Base-by-base conservation (phyloP, 768 basidiomycete genomes). In the Termitomyces sp. region DNA sequence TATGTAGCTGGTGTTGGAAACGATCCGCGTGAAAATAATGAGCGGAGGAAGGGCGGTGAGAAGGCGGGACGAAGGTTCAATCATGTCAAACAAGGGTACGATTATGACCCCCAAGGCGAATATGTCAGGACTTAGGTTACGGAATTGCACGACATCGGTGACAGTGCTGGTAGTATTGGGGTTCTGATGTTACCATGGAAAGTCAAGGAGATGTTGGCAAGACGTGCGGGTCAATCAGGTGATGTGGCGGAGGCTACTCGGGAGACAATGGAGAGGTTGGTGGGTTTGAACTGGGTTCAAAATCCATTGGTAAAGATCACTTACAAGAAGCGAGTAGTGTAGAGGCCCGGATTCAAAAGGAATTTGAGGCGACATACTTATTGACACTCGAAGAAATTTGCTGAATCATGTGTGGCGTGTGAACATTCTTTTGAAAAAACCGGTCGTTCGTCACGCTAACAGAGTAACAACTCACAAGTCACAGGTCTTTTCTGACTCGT, bases 1-100 rank as follows among this genome's bases (percentile, higher is more conserved):
- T 58, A 58, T 38, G 46, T 58, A 18, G 57, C 57, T 15, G 57
- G 57, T 20, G 57, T 58, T 46, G 57, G 57, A 40, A 58, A 58
- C 33, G 57, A 58, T 33, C 57, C 57, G 24, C 57, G 57, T 48
- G 44, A 24, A 54, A 54, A 7, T 12, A 24, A 20, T 20, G 9
- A 13, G 13, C 16, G 45, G 13, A 15, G 15, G 7, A 28, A 48
- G 24, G 24, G 46, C 24, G 7, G 2, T 22, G 12, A 6, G 22
- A 46, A 48, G 13, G 46, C 46, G 2, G 46, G 22, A 48, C 46
- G 24, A 28, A 28, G 22, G 46, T 48, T 48, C 15, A 48, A 48
- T 7, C 46, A 24, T 48, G 46, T 48, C 46, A 48, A 48, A 24
- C 46, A 48, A 8, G 46, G 46, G 5, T 48, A 28, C 24, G 46